Base-by-base conservation (phyloP, 2,329 filamentous ascomycete species). In the Fusarium tupiense region DNA sequence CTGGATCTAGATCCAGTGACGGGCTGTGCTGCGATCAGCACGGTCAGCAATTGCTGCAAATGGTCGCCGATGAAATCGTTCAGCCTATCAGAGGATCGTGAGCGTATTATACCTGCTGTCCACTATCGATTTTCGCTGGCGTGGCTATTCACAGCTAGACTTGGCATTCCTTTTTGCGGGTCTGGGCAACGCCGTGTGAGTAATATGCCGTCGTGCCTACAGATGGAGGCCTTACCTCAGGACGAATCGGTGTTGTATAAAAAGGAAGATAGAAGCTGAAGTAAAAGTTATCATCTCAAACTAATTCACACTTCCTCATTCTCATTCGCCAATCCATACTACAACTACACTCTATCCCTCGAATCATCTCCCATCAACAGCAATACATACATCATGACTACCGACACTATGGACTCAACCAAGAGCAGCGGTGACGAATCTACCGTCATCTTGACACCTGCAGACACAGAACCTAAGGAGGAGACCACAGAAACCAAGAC, bases 341-440 rank as follows among this genome's bases (percentile, higher is more conserved):
- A 14, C 16, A 49, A 35, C 9, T 16, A 13, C 29, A 19, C 16
- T 44, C 6, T 19, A 33, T 14, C n/a, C 50, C 24, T 56, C 20
- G 1, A 49, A 50, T 44, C 17, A 37, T 9, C 19, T 35, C 8
- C 10, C 33, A 16, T 44, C 41, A 31, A 52, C 26, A 50, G 31
- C n/a, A 19, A 20, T 14, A 22, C 4, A 14, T 19, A 38, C 62
- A 50, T 33, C 47, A 74, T 75, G 72, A 58, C 67, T 35, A 44
- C 47, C 17, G 64, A 74, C n/a, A 73, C 66, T 6, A 73, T 78
- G 63, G 74, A 77, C 24, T 76, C 74, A 5, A 72, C 57, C 50
- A 77, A 74, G 67, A 69, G 68, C 63, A 77, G 75, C 29, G 72
- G 77, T 24, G 68, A 73, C 35, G 76, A 73, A 20, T 72, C 76